Conservation (phyloP, 2,329 filamentous ascomycete genomes). For the Colletotrichum sp. region DNA sequence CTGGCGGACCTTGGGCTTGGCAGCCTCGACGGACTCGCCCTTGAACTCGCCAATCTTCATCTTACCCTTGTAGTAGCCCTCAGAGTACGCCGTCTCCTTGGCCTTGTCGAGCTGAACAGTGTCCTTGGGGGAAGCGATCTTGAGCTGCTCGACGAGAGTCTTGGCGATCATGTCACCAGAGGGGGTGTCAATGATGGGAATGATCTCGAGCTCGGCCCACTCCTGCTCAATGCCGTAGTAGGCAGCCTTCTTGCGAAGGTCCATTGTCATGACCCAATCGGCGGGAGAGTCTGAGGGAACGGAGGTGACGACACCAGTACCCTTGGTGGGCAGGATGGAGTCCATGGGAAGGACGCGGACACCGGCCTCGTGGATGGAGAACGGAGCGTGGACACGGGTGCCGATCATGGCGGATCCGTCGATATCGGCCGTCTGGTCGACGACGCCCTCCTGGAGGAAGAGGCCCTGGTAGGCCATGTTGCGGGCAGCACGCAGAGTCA, state of each 20-base stretch:
- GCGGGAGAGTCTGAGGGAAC: constrained; percentile 97
- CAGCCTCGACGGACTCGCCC: constrained; percentile 84
- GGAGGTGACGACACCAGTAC: constrained; percentile 94
- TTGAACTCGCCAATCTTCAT: constrained; percentile 89
- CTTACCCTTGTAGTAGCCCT: constrained; percentile 87
- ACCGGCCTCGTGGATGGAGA: constrained; percentile 83
- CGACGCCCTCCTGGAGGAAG: constrained; percentile 77
- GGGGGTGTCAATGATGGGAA: constrained; percentile 89
- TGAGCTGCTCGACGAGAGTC: constrained; percentile 86
- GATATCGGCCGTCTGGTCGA: constrained; percentile 77
- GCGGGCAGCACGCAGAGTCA: constrained; percentile 83
- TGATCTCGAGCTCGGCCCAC: constrained; percentile 90
- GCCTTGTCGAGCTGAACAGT: constrained; percentile 85
- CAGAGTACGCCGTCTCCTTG: constrained; percentile 96
- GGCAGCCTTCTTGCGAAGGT: constrained; percentile 92
- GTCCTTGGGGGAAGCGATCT: constrained; percentile 97
- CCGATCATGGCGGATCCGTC: constrained; percentile 83
- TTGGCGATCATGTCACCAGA: constrained; percentile 88
- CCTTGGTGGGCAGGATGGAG: constrained; percentile 88
- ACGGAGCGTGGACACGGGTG: constrained; percentile 86
- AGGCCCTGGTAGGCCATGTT: constrained; percentile 97
- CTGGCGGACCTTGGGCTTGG: constrained; percentile 84
- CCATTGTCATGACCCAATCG: constrained; percentile 87
- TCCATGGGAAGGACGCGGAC: constrained; percentile 96
- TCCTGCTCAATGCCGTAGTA: constrained; percentile 97